Evolutionary conservation across 345 rosid genomes (phyloP), one percentile per base, ranked within the genome.

Genomic region (Mercurialis annua): DNA sequence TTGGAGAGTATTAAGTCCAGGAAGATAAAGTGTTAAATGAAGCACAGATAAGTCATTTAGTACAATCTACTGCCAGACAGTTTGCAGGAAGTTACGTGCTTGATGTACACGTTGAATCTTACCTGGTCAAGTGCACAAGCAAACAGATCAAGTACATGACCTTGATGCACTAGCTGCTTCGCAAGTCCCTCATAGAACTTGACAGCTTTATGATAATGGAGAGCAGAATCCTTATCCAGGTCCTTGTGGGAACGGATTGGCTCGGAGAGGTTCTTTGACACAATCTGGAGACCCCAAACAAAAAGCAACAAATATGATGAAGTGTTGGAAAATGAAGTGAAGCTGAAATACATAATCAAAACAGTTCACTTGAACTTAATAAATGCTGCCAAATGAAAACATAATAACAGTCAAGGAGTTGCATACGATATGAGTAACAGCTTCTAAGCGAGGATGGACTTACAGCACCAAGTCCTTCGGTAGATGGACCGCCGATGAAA

Each of bases 221-320:
- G 83, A 74, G 89, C 97, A 70, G 96, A 89, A 79, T 91, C 97
- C 72, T 87, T 91, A 69, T 84, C 92, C 67, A 94, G 81, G 68
- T 91, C 97, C 79, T 89, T 94, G 86, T 94, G 99, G 2, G 99
- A 94, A 49, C 96, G 95, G 79, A 94, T 86, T 43, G 99, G 96
- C 51, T 91, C 96, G 8, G 95, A 91, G 27, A 94, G 88, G 68
- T 72, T 85, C 81, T 80, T 84, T 2, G 92, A 84, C 46, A 89
- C 99, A 73, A 94, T 94, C 99, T 94, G 77, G 27, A 78, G 50
- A 62, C 26, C 55, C 49, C 24, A 33, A 16, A 59, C 2, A 31
- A 18, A 10, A 21, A 15, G 14, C 12, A n/a, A 54, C 11, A 27
- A 24, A 53, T 30, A 1, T 59, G 16, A 38, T 30, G 26, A 49